phyloP scores from a whole-genome alignment of 495 filamentous ascomycete genomes.

The Hypoxylon crocopeplum region DNA sequence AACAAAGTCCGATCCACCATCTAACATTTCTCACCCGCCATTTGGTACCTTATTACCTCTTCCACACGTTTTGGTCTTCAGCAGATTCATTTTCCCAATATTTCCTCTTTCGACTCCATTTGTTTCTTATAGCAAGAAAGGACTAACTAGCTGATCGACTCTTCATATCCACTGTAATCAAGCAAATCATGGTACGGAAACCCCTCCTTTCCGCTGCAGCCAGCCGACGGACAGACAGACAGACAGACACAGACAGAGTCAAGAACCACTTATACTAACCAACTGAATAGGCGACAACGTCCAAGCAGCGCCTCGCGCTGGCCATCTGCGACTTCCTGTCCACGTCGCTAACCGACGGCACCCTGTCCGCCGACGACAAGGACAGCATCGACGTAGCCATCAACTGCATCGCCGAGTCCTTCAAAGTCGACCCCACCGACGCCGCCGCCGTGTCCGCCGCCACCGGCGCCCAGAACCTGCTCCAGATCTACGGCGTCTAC shows the following conservation, averaged over 20 bases:
- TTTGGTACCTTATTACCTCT: too few species aligned
- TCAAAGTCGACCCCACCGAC: constrained; percentile 88
- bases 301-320: constrained; percentile 95
- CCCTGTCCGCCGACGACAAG: constrained; percentile 81
- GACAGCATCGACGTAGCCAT: constrained; percentile 92
- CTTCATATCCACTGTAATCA: neutral
- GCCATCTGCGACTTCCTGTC: constrained; percentile 95
- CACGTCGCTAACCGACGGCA: constrained; percentile 85
- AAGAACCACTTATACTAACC: too few species aligned
- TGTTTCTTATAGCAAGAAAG: too few species aligned
- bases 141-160: too few species aligned
- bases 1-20: neutral
- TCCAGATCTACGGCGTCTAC: constrained; percentile 91
- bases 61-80: too few species aligned
- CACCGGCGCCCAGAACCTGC: constrained; percentile 81
- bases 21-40: constrained; percentile 1
- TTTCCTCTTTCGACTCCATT: too few species aligned
- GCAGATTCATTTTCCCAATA: too few species aligned
- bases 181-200: constrained; percentile 11
- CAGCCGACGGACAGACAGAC: constrained; percentile 1
- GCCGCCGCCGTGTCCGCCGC: constrained; percentile 75
- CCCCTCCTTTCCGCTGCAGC: neutral
- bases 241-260: too few species aligned
- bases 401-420: constrained; percentile 92
- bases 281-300: constrained; percentile 57